These are phyloP conservation scores for Saccharomyces hybrid DNA, from an alignment of 1,139 yeast species.

Conservation along the genomic window DNA sequence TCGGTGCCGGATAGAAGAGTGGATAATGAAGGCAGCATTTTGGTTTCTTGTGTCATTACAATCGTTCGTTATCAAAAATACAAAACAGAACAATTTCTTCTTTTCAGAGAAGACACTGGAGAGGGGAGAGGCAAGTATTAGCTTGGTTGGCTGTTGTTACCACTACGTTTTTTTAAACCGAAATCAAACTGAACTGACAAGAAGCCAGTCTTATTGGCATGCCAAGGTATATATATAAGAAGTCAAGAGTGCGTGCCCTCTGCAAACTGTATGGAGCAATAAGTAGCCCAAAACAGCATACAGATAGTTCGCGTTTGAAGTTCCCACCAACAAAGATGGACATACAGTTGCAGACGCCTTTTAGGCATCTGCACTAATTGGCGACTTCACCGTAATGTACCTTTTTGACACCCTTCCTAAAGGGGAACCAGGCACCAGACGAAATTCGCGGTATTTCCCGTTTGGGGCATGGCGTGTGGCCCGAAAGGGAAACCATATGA, in stretches of 20 bases:
- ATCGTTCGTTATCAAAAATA: background rate
- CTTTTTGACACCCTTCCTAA: background rate
- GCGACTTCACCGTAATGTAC: background rate
- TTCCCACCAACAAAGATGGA: background rate
- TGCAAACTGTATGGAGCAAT: background rate
- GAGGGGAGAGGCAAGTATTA: background rate
- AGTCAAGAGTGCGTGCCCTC: background rate
- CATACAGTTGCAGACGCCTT: background rate
- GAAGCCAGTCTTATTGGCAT: background rate
- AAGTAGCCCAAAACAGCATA: background rate
- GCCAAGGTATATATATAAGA: background rate
- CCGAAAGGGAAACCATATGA: background rate
- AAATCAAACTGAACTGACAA: background rate
- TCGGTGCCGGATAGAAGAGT: constrained; percentile 9
- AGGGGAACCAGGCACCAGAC: background rate
- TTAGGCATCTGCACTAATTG: background rate
- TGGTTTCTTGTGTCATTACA: background rate
- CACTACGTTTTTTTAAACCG: background rate
- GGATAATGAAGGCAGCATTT: constrained; percentile 12
- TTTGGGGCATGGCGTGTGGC: background rate
- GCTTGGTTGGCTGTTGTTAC: background rate
- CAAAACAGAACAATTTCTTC: background rate
- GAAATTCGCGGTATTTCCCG: background rate
- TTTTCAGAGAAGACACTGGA: background rate
- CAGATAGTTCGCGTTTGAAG: background rate